Conservation (phyloP, 2,329 filamentous ascomycete genomes). For the Penicillium sp. region DNA sequence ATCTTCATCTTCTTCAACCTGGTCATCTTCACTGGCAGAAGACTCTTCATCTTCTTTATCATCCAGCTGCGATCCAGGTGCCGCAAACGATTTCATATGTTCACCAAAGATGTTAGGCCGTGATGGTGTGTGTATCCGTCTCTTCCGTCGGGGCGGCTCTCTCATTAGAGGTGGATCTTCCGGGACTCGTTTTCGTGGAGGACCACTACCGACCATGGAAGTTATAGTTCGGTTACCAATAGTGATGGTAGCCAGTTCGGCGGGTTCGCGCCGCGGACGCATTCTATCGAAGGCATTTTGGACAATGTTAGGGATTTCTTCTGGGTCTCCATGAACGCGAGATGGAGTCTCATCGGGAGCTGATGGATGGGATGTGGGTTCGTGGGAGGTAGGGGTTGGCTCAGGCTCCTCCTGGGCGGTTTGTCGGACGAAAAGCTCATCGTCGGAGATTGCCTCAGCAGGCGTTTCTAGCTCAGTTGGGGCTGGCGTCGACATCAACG, state of each 20-base stretch:
- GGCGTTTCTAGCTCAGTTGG: slow-evolving; percentile 2
- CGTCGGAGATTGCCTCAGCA: slow-evolving; percentile 1
- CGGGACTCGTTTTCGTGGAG: slow-evolving; percentile 38
- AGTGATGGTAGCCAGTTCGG: slow-evolving; percentile 71
- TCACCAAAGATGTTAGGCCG: slow-evolving; percentile 45
- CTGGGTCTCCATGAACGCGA: slow-evolving; percentile 9
- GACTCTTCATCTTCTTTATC: slow-evolving; percentile 21
- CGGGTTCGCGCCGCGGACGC: slow-evolving; percentile 61
- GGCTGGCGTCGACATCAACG: slow-evolving; percentile 2
- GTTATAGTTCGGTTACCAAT: slow-evolving; percentile 68
- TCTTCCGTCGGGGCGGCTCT: slow-evolving; percentile 38
- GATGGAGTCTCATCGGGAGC: slow-evolving; percentile 2
- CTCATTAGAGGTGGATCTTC: slow-evolving; percentile 25
- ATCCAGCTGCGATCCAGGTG: slow-evolving; percentile 51
- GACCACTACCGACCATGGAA: slow-evolving; percentile 61
- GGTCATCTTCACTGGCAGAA: slow-evolving; percentile 12
- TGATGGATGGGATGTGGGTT: slow-evolving; percentile 17
- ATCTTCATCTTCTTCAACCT: slow-evolving; percentile 9
- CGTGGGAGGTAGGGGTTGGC: slow-evolving; percentile 7
- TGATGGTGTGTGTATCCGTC: slow-evolving; percentile 40
- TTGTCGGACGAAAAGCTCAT: neutral
- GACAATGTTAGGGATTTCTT: slow-evolving; percentile 48
- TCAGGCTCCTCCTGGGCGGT: slow-evolving; percentile 8
- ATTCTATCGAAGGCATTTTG: slow-evolving; percentile 65
- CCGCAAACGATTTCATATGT: slow-evolving; percentile 55